phyloP scores from a whole-genome alignment of 768 basidiomycete genomes.

The Amylocystis lapponica region DNA sequence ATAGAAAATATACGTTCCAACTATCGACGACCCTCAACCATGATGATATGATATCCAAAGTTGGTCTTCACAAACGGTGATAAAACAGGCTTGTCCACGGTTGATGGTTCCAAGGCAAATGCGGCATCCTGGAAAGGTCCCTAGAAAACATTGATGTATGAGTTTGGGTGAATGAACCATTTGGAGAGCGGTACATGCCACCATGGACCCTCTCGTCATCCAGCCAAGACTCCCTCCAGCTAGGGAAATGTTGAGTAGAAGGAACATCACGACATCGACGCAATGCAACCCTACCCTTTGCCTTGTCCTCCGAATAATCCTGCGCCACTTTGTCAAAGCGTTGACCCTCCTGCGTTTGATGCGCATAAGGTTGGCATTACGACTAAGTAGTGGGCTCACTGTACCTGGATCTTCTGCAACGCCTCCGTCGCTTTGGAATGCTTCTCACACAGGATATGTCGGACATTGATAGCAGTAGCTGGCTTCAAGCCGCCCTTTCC shows the following conservation, averaged over 20 bases:
- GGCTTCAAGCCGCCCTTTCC: constrained; percentile 62
- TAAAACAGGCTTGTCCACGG: constrained; percentile 69
- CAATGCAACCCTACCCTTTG: constrained; percentile 50
- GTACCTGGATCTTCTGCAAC: constrained; percentile 71
- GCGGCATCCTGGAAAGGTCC: constrained; percentile 83
- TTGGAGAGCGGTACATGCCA: constrained; percentile 34
- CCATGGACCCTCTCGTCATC: constrained; percentile 86
- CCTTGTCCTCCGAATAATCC: constrained; percentile 89
- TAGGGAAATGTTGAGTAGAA: constrained; percentile 19
- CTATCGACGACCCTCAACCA: constrained; percentile 80
- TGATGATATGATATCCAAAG: constrained; percentile 86
- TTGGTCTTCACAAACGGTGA: constrained; percentile 77
- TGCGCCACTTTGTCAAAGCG: constrained; percentile 86
- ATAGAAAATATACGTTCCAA: neutral
- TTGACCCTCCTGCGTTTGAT: constrained; percentile 56
- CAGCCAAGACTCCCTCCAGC: constrained; percentile 84
- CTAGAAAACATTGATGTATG: constrained; percentile 26
- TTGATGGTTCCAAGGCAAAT: constrained; percentile 73
- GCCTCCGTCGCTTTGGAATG: constrained; percentile 77
- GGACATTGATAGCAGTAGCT: constrained; percentile 78
- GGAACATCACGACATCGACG: neutral
- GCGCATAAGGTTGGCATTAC: neutral
- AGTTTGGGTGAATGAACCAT: neutral
- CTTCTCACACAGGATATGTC: constrained; percentile 87
- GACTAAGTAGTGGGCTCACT: neutral